A percentile compares a stretch with the other conserved stretches of the same genome.
These are phyloP conservation scores for Fusarium sp. DNA, from an alignment of 2,329 filamentous ascomycete genomes.

Conservation along the genomic window DNA sequence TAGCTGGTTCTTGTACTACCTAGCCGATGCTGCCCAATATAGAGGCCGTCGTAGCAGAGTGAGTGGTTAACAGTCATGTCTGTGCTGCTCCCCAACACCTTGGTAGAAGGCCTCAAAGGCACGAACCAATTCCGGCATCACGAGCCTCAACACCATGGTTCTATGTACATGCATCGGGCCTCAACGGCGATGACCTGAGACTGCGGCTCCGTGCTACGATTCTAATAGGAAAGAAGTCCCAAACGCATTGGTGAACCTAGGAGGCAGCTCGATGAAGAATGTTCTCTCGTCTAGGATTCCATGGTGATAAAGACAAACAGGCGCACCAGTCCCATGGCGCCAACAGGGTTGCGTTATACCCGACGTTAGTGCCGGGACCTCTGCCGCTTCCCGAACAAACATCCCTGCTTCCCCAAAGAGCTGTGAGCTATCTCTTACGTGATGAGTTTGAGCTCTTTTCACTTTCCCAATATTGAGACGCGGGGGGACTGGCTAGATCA, in stretches of 20 bases:
- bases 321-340: background rate
- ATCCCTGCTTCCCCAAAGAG: background rate
- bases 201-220: background rate
- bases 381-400: background rate
- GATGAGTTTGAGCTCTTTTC: background rate
- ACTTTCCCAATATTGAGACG: background rate
- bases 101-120: background rate
- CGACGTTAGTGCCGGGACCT: background rate
- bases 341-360: background rate
- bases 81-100: conserved; percentile 45
- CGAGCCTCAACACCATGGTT: background rate
- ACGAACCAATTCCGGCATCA: background rate
- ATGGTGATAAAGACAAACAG: background rate
- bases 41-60: no score
- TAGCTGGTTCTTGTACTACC: conserved; percentile 62
- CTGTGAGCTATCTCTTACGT: background rate
- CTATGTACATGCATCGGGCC: background rate
- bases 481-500: conserved; percentile 18
- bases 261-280: background rate
- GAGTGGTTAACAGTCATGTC: conserved; percentile 60
- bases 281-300: background rate
- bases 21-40: conserved; percentile 68
- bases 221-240: background rate
- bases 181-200: background rate
- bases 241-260: background rate